Evolutionary conservation across 805 yeast species (phyloP), one percentile per base, ranked within the genome.

Genomic region (Starmerella roubikii): DNA sequence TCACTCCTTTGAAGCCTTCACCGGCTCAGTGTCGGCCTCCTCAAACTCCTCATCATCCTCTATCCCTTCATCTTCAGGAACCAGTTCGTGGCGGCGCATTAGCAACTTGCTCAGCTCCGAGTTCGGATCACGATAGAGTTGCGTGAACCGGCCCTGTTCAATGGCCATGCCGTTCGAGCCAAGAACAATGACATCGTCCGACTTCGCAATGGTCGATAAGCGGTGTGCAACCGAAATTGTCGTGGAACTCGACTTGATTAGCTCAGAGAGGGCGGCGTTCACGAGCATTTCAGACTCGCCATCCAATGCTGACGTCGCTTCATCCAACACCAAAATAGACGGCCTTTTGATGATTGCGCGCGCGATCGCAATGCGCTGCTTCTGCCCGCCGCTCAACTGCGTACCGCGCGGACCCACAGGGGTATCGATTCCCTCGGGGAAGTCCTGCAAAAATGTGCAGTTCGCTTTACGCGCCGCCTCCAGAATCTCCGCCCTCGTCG

Each of bases 281-380:
- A 88, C 93, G 3, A 82, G 72, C 50, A 79, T 77, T 54, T 88
- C 97, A 49, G 86, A 78, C 39, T 80, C 81, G 11, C 93, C 74
- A 54, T 88, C 97, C 37, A 88, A 64, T 0, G 96, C 96, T 25
- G 94, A 81, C 0, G 97, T 88, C 12, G 96, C 94, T 57, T 88
- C 97, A 57, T 88, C 97, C 42, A 88, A 61, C 24, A 88, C 74
- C 41, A 88, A 62, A n/a, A 88, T 68, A 6, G 77, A 68, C 2
- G 97, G 96, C 32, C 76, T 68, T 37, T 81, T 66, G 37, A 88
- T 67, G 37, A 88, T 66, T 0, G 95, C 83, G 44, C 97, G 68
- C 1, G 96, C 95, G 41, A 88, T 66, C 7, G 95, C 93, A 32
- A 88, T 76, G 50, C 97, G 65, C 58, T 88, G 97, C 61, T 81